Evolutionary conservation across 2,329 filamentous ascomycete species (phyloP).

Genomic region (Aspergillus felis): DNA sequence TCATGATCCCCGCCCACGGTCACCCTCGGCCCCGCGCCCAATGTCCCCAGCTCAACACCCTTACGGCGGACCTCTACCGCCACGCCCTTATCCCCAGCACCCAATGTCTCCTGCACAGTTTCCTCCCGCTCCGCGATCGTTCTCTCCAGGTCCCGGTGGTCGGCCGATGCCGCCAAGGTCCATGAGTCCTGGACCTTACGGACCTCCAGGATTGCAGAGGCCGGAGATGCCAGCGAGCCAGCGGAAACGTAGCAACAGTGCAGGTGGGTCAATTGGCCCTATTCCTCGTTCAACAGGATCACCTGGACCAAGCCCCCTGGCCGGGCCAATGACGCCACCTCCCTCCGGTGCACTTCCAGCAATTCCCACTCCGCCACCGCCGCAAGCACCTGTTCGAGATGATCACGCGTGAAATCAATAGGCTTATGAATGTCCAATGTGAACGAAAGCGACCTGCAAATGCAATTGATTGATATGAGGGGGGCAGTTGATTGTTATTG

Average conservation of each 20-base stretch:
- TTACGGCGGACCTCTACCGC: conserved; percentile 26
- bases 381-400: conserved; percentile 47
- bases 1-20: conserved; percentile 19
- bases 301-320: conserved; percentile 26
- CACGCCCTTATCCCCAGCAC: conserved; percentile 22
- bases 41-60: conserved; percentile 25
- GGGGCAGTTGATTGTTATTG: conserved; percentile 5
- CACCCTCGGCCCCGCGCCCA: conserved; percentile 18
- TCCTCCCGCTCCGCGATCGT: conserved; percentile 33
- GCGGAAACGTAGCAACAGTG: conserved; percentile 44
- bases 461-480: conserved; percentile 4
- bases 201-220: conserved; percentile 37
- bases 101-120: conserved; percentile 33
- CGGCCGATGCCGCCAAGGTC: conserved; percentile 24
- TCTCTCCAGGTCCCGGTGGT: conserved; percentile 29
- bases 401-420: conserved; percentile 31
- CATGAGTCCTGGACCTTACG: conserved; percentile 44
- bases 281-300: conserved; percentile 15
- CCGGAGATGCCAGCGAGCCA: conserved; percentile 37
- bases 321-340: conserved; percentile 16
- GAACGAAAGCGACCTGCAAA: not conserved
- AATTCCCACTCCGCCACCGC: conserved; percentile 38
- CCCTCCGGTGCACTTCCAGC: conserved; percentile 40
- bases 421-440: conserved; percentile 1
- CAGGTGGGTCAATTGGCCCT: conserved; percentile 28